phyloP scores from a whole-genome alignment of 352 stramenopile genomes.

The Pythium chondricola region DNA sequence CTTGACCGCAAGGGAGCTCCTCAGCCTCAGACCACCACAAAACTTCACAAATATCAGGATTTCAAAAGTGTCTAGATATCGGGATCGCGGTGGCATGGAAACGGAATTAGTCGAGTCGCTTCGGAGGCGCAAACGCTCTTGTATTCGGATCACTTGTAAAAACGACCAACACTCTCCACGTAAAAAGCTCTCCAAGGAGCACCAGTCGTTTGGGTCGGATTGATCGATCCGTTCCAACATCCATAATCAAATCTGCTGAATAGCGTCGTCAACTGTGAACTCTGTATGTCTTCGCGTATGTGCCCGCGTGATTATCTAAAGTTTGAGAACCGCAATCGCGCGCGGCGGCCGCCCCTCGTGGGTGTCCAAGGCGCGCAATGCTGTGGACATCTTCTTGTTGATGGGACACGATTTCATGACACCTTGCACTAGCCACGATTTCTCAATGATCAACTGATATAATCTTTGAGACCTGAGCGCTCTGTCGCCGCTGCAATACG shows the following conservation, averaged over 20 bases:
- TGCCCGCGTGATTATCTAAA: conserved; percentile 77
- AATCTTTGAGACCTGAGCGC: conserved; percentile 82
- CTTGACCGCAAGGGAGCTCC: neutral
- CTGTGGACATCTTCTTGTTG: conserved; percentile 70
- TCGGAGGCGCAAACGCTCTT: neutral
- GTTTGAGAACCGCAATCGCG: conserved; percentile 82
- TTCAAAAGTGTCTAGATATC: too few relatives aligned
- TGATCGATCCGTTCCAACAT: too few relatives aligned
- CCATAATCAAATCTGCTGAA: too few relatives aligned
- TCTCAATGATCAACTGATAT: conserved; percentile 80
- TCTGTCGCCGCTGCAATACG: conserved; percentile 9
- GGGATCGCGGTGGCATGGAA: too few relatives aligned
- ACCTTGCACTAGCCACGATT: conserved; percentile 4
- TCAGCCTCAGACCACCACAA: conserved; percentile 21
- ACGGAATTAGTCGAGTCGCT: neutral
- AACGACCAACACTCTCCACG: conserved; percentile 8
- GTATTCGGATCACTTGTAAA: conserved; percentile 8
- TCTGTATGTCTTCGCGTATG: too few relatives aligned
- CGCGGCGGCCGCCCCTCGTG: neutral
- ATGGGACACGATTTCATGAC: conserved; percentile 27
- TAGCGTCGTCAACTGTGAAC: too few relatives aligned
- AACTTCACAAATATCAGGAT: too few relatives aligned
- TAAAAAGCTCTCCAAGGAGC: neutral
- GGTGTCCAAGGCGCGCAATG: conserved; percentile 18
- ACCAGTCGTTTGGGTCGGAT: neutral